Evolutionary conservation across 495 filamentous ascomycete genomes (phyloP).

Genomic region (Paragyromitra xinjiangensis): DNA sequence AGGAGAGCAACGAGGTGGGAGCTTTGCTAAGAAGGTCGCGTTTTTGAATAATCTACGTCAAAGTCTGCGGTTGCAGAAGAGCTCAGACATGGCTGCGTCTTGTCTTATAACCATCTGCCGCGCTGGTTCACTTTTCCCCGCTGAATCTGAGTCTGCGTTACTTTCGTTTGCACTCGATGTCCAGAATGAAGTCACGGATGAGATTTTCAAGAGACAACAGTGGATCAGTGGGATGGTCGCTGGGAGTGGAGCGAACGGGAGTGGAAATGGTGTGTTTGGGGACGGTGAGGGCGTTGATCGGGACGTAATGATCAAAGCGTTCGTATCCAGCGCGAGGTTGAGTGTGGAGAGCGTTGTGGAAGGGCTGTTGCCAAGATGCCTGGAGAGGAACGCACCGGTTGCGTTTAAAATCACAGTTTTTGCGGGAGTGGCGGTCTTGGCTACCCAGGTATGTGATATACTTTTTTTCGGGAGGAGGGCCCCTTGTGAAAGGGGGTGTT

Average conservation of each 20-base stretch:
- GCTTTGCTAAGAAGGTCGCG: slow-evolving; percentile 69
- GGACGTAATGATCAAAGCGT: slow-evolving; percentile 71
- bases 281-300: slow-evolving; percentile 64
- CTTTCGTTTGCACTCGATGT: slow-evolving; percentile 72
- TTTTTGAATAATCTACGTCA: slow-evolving; percentile 71
- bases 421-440: slow-evolving; percentile 58
- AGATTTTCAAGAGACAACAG: slow-evolving; percentile 66
- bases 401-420: slow-evolving; percentile 70
- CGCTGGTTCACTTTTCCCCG: slow-evolving; percentile 68
- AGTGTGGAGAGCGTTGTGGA: slow-evolving; percentile 67
- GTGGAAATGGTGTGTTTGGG: slow-evolving; percentile 33
- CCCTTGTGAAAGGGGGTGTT: slow-evolving; percentile 5
- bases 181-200: slow-evolving; percentile 71
- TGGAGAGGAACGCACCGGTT: slow-evolving; percentile 65
- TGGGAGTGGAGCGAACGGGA: slow-evolving; percentile 49
- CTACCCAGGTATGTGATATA: slow-evolving; percentile 49
- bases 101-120: slow-evolving; percentile 69
- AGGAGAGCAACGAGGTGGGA: slow-evolving; percentile 65
- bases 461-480: not conserved
- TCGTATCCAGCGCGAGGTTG: slow-evolving; percentile 69
- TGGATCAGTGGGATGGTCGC: slow-evolving; percentile 49
- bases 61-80: slow-evolving; percentile 62
- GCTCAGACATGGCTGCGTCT: slow-evolving; percentile 69
- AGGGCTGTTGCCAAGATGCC: slow-evolving; percentile 64
- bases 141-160: slow-evolving; percentile 68